These are phyloP conservation scores for Saccharum spontaneum DNA, from an alignment of 176 grass and related monocot species.

Conservation along the genomic window DNA sequence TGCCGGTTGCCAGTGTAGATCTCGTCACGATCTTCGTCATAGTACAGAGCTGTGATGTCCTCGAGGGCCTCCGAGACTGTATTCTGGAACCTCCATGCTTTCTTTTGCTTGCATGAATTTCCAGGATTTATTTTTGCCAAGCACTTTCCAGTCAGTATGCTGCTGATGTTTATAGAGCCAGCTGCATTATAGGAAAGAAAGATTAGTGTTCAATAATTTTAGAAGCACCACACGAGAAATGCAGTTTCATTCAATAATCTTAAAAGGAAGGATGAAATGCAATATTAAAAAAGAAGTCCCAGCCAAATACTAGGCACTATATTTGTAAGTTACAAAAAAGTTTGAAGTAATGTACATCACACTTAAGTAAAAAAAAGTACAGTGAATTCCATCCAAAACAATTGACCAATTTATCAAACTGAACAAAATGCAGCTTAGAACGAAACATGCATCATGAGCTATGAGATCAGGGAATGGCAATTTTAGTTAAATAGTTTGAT, in stretches of 20 bases:
- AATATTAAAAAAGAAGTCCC: not conserved
- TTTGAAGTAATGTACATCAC: not conserved
- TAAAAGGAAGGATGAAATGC: not conserved
- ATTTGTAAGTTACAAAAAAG: not conserved
- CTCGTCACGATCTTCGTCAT: constrained; percentile 86
- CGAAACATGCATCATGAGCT: not conserved
- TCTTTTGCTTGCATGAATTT: constrained; percentile 42
- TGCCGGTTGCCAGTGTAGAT: constrained; percentile 86
- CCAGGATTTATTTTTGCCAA: constrained; percentile 68
- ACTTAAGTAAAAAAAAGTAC: not conserved
- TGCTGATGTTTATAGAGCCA: constrained; percentile 92
- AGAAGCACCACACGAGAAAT: not conserved
- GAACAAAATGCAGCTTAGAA: not conserved
- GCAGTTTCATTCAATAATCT: not conserved
- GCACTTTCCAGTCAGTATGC: constrained; percentile 91
- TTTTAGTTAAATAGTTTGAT: not conserved
- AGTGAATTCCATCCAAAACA: not conserved
- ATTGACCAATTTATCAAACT: not conserved
- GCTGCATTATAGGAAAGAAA: constrained; percentile 38
- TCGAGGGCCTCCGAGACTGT: constrained; percentile 69
- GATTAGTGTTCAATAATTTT: not conserved
- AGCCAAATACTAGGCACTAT: not conserved
- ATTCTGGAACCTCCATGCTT: constrained; percentile 58
- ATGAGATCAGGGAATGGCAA: constrained; percentile 1
- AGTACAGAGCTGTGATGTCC: constrained; percentile 88